Base-by-base conservation (phyloP, 2,329 filamentous ascomycete species). In the Arthroderma uncinatum region DNA sequence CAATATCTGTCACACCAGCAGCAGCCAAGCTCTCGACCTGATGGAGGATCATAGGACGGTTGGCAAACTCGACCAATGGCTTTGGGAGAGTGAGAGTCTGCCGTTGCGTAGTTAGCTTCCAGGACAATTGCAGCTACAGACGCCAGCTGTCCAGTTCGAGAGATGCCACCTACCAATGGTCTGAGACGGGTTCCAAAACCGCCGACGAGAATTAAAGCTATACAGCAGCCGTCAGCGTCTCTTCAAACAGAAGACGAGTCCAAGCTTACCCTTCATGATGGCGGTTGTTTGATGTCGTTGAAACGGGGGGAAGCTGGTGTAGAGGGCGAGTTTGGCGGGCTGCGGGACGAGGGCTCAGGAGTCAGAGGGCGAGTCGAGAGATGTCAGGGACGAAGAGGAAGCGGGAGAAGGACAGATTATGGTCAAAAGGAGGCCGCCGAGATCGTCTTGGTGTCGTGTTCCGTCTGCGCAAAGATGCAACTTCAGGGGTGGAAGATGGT, bases 41-140 rank as follows among this genome's bases (percentile, higher is more conserved):
- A 77, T 97, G 92, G 69, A 94, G 82, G 74, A 98, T 97, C 92
- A 98, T 98, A 72, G 91, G 93, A 78, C 93, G 92, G 82, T 98
- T 98, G 71, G 84, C 90, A 70, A 98, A 98, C 78, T 98, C 92
- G 69, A 98, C 93, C 65, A 98, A 82, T 64, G 93, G 92, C 77
- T 97, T 98, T 61, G 92, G 92, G 64, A 96, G 87, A 54, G 93
- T 96, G 70, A 98, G 84, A 67, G 92, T 98, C 89, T 95, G 72
- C 56, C 28, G 42, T n/a, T 16, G 9, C 16, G n/a, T 16, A 16
- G 53, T 60, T 47, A 60, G 58, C 33, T 12, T 21, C n/a, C 7
- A 7, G 5, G n/a, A 4, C 40, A 44, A 44, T 44, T 23, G 40
- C 1, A 25, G 21, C 40, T 23, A 9, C 12, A 30, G 7, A 4